phyloP scores from a whole-genome alignment of 768 basidiomycete genomes.

The Trametopsis cervina region DNA sequence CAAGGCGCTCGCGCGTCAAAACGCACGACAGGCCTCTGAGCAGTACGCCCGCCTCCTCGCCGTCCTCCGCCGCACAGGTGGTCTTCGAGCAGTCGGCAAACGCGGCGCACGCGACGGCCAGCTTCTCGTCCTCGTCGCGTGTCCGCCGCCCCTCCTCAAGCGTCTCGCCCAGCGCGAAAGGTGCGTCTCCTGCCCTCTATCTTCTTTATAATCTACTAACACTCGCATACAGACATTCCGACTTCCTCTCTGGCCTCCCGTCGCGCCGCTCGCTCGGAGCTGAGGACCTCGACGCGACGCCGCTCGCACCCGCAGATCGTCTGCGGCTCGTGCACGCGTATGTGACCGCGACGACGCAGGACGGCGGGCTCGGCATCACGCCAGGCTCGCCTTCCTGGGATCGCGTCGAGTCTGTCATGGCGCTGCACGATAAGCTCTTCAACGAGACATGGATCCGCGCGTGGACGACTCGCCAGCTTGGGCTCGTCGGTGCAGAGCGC shows the following conservation, averaged over 20 bases:
- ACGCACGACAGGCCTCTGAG: slow-evolving; percentile 54
- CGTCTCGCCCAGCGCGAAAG: slow-evolving; percentile 68
- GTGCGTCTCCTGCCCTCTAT: slow-evolving; percentile 33
- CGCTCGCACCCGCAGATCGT: slow-evolving; percentile 67
- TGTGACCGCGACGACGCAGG: slow-evolving; percentile 60
- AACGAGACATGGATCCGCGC: slow-evolving; percentile 73
- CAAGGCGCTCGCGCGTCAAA: slow-evolving; percentile 56
- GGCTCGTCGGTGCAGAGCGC: slow-evolving; percentile 55
- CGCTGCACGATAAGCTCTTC: slow-evolving; percentile 77
- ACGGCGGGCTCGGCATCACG: slow-evolving; percentile 81
- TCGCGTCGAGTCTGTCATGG: slow-evolving; percentile 74
- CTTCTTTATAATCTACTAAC: not conserved
- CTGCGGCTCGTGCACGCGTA: slow-evolving; percentile 71
- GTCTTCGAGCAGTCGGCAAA: slow-evolving; percentile 65
- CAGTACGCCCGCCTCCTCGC: slow-evolving; percentile 64
- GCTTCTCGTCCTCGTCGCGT: slow-evolving; percentile 69
- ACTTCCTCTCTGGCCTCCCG: slow-evolving; percentile 73
- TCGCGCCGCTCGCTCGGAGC: slow-evolving; percentile 37
- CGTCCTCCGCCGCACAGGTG: slow-evolving; percentile 52
- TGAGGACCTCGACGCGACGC: slow-evolving; percentile 35
- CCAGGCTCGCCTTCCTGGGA: slow-evolving; percentile 70
- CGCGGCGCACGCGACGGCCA: slow-evolving; percentile 73
- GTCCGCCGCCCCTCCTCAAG: slow-evolving; percentile 52
- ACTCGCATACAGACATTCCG: slow-evolving; percentile 45
- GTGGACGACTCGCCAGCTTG: slow-evolving; percentile 64